Evolutionary conservation across 768 basidiomycete species (phyloP).

Genomic region (Lactarius hatsudake): DNA sequence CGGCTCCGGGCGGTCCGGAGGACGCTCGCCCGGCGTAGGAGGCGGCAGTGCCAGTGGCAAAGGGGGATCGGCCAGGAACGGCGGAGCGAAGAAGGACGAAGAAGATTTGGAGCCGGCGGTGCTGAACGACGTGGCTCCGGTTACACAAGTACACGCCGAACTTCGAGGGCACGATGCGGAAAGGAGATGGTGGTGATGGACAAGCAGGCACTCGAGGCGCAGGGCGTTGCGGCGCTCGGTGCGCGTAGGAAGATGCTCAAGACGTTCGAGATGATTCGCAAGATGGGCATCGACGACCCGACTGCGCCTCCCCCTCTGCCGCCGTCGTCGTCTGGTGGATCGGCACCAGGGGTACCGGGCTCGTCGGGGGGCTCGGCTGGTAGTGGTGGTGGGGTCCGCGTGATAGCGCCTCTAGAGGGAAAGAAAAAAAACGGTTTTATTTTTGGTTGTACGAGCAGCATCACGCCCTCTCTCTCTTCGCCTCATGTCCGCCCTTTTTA

Average conservation of each 20-base stretch:
- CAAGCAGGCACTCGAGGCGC: conserved; percentile 81
- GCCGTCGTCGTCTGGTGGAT: background rate
- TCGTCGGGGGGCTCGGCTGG: background rate
- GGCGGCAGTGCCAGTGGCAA: conserved; percentile 29
- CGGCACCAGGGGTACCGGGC: background rate
- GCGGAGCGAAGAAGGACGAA: conserved; percentile 70
- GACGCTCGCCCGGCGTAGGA: conserved; percentile 48
- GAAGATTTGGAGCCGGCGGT: conserved; percentile 90
- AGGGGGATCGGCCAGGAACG: conserved; percentile 29
- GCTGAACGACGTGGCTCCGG: conserved; percentile 84
- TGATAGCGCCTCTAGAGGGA: background rate
- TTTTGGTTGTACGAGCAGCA: background rate
- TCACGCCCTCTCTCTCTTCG: too few species aligned
- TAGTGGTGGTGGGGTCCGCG: background rate
- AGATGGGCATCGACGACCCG: conserved; percentile 76
- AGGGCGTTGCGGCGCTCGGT: conserved; percentile 96
- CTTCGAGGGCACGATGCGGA: conserved; percentile 89
- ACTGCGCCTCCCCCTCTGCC: conserved; percentile 20
- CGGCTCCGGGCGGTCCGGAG: conserved; percentile 41
- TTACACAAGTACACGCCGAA: conserved; percentile 99
- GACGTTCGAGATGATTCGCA: conserved; percentile 84
- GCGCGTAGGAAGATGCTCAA: conserved; percentile 97
- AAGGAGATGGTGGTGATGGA: conserved; percentile 93
- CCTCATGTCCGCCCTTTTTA: too few species aligned
- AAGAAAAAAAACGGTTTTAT: background rate